Conservation (phyloP, 495 filamentous ascomycete genomes). For the Tirmania nivea region DNA sequence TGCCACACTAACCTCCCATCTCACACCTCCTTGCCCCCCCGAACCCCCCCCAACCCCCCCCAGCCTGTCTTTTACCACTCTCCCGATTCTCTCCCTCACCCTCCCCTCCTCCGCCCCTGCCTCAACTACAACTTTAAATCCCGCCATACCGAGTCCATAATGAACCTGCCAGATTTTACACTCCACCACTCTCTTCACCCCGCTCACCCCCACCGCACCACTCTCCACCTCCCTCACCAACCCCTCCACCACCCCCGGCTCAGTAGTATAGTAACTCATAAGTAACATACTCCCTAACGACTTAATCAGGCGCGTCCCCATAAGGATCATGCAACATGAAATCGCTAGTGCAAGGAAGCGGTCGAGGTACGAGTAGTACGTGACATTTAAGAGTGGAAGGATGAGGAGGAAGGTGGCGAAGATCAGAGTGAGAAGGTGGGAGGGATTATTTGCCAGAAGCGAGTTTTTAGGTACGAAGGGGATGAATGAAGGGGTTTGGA, state of each 20-base stretch:
- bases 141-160: conserved; percentile 89
- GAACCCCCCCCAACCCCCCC: conserved; percentile 61
- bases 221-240: conserved; percentile 58
- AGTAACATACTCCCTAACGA: conserved; percentile 80
- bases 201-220: conserved; percentile 27
- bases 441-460: conserved; percentile 66
- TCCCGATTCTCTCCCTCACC: conserved; percentile 49
- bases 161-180: conserved; percentile 97
- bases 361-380: conserved; percentile 60
- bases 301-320: conserved; percentile 62
- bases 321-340: conserved; percentile 61
- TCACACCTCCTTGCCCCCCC: conserved; percentile 35
- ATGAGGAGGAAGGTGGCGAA: conserved; percentile 62
- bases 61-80: conserved; percentile 62
- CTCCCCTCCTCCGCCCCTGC: conserved; percentile 30
- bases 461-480: neutral
- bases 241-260: conserved; percentile 32
- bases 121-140: conserved; percentile 53
- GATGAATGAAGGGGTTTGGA: neutral
- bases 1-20: conserved; percentile 56
- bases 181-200: conserved; percentile 58
- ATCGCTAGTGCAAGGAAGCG: conserved; percentile 57
- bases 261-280: conserved; percentile 56
- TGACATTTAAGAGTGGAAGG: conserved; percentile 58
- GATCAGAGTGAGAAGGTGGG: conserved; percentile 76